Percentiles rank a stretch among this genome's conserved stretches.
Conservation (phyloP, 495 filamentous ascomycete genomes). For the Opeltia flavorubescens region DNA sequence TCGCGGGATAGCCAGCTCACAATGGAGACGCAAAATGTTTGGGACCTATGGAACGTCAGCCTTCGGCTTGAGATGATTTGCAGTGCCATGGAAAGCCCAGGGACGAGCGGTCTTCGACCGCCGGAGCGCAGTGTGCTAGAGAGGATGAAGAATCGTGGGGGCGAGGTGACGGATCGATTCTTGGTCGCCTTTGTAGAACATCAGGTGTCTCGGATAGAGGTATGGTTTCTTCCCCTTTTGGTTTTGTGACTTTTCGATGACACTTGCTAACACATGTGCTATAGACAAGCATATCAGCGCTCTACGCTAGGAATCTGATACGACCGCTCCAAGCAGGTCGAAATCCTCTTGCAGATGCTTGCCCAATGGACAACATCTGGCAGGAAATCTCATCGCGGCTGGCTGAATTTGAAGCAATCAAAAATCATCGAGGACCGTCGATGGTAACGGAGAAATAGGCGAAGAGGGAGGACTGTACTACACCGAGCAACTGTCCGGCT, state of each 20-base stretch:
- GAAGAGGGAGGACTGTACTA: background rate
- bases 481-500: background rate
- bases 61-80: slow-evolving; percentile 87
- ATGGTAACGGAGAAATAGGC: background rate
- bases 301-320: slow-evolving; percentile 51
- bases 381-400: slow-evolving; percentile 33
- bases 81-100: slow-evolving; percentile 60
- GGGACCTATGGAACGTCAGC: slow-evolving; percentile 80
- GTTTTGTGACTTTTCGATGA: too few relatives aligned
- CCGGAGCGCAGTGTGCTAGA: slow-evolving; percentile 72
- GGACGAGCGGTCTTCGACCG: slow-evolving; percentile 39
- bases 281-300: slow-evolving; percentile 50
- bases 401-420: slow-evolving; percentile 35
- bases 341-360: slow-evolving; percentile 33
- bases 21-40: slow-evolving; percentile 71
- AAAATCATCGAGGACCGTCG: slow-evolving; percentile 21
- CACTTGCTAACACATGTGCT: slow-evolving; percentile 10
- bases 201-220: slow-evolving; percentile 89
- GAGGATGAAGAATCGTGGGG: slow-evolving; percentile 67
- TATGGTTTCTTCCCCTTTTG: too few relatives aligned
- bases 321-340: slow-evolving; percentile 34
- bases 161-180: slow-evolving; percentile 76
- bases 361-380: slow-evolving; percentile 36
- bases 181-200: slow-evolving; percentile 81
- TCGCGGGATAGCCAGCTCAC: slow-evolving; percentile 39